Base-by-base conservation (phyloP, 164 flowering plant species). In the Berberis vulgaris region DNA sequence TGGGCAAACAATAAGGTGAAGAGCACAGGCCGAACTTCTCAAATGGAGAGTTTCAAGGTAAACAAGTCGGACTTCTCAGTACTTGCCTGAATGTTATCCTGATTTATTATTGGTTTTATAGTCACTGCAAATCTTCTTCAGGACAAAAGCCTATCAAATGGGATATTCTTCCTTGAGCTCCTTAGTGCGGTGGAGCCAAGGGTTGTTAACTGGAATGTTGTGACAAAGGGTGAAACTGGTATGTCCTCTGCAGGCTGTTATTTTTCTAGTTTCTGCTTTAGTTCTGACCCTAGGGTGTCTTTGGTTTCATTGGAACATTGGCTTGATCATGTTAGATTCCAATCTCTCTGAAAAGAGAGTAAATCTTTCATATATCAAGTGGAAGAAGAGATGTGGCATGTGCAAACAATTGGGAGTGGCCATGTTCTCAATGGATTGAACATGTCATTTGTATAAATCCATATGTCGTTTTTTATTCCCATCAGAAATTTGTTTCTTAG, bases 131-230 rank as follows among this genome's bases (percentile, higher is more conserved):
- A 55, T 63, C 7, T 43, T 68, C n/a, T 69, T 59, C 74, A 94
- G 96, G 98, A 90, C 73, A 94, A 84, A 77, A 81, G 66, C 55
- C 78, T 94, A n/a, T 82, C 98, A n/a, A 84, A 57, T 72, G 97
- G 98, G 45, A 72, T 80, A 13, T 94, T 94, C 81, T 90, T 94
- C 80, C 92, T 94, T 8, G 96, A 94, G 65, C 97, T 94, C 77
- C 89, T 94, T 10, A 85, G 88, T 76, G 82, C 91, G 9, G 96
- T 87, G 59, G 92, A 87, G 75, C 91, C 95, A 38, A 88, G 98
- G 77, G 97, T 94, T 57, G 97, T 93, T 47, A 90, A 94, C 66
- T 94, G 97, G 97, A 83, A 80, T 69, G 84, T 94, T 70, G 96
- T 90, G 13, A 88, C 95, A 43, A 85, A 82, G 72, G 98, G 98